phyloP scores from a whole-genome alignment of 1,139 yeast genomes.

The Meyerozyma smithsonii region DNA sequence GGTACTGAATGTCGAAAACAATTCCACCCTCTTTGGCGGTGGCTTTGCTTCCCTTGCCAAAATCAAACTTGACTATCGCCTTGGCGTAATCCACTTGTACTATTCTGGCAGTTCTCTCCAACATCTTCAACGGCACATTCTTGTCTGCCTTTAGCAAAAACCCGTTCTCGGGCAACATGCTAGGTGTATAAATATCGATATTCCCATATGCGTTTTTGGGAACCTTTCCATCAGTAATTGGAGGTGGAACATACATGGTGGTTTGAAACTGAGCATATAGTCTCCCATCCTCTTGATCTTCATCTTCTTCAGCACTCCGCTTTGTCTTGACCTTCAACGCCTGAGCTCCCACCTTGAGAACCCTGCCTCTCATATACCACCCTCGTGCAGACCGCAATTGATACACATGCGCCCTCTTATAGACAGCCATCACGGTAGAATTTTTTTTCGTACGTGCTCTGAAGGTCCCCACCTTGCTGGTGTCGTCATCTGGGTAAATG shows the following conservation, averaged over 20 bases:
- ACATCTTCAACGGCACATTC: constrained; percentile 36
- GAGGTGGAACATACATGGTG: constrained; percentile 61
- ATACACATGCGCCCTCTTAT: constrained; percentile 61
- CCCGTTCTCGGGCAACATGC: constrained; percentile 84
- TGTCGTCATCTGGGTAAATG: constrained; percentile 57
- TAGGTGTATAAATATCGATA: constrained; percentile 67
- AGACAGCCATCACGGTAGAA: constrained; percentile 50
- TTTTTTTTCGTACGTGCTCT: constrained; percentile 31
- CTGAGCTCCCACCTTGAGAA: constrained; percentile 64
- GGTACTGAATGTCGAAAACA: constrained; percentile 58
- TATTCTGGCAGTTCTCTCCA: constrained; percentile 66
- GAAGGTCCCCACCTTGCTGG: constrained; percentile 63
- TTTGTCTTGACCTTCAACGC: constrained; percentile 47
- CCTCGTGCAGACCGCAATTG: constrained; percentile 67
- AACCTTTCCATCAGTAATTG: constrained; percentile 58
- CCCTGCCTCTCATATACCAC: constrained; percentile 83
- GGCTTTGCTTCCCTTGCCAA: constrained; percentile 39
- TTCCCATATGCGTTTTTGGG: constrained; percentile 79
- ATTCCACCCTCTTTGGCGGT: constrained; percentile 75
- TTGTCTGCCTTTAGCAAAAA: constrained; percentile 40
- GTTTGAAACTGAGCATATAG: constrained; percentile 80
- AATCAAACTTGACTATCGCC: constrained; percentile 86
- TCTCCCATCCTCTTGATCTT: constrained; percentile 40
- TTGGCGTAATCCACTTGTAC: constrained; percentile 76
- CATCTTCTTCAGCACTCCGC: constrained; percentile 16